Evolutionary conservation across 192 early-diverging fungal genomes (phyloP).

Genomic region (Phlyctochytrium planicorne): DNA sequence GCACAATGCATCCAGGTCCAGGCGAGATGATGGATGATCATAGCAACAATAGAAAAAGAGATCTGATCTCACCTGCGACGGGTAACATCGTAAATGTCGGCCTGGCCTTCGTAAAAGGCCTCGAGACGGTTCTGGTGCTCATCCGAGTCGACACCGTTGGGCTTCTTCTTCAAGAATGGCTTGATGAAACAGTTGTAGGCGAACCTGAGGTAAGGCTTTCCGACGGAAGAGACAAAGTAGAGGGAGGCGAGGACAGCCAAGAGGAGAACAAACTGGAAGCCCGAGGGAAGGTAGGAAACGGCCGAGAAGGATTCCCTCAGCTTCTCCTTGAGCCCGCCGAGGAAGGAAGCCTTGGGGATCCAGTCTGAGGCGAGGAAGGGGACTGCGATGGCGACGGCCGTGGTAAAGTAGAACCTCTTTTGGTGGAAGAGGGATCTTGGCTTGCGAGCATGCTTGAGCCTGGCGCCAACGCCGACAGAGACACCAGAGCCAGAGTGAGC

Average conservation of each 20-base stretch:
- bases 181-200: slow-evolving; percentile 74
- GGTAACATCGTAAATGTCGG: slow-evolving; percentile 76
- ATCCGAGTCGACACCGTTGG: slow-evolving; percentile 57
- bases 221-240: slow-evolving; percentile 29
- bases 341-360: slow-evolving; percentile 25
- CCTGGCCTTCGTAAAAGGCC: slow-evolving; percentile 78
- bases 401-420: slow-evolving; percentile 32
- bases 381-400: slow-evolving; percentile 28
- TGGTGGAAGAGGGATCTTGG: slow-evolving; percentile 24
- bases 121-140: slow-evolving; percentile 74
- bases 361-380: slow-evolving; percentile 39
- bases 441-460: slow-evolving; percentile 26
- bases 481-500: slow-evolving; percentile 28
- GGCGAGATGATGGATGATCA: background rate
- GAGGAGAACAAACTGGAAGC: slow-evolving; percentile 30
- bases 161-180: slow-evolving; percentile 46
- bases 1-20: slow-evolving; percentile 3
- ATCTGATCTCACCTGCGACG: slow-evolving; percentile 40
- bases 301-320: slow-evolving; percentile 15
- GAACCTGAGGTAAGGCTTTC: slow-evolving; percentile 34
- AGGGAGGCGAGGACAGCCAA: slow-evolving; percentile 13
- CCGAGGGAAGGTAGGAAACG: slow-evolving; percentile 26
- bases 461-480: slow-evolving; percentile 22
- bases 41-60: slow-evolving; percentile 8
- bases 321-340: slow-evolving; percentile 25